Evolutionary conservation across 768 basidiomycete species (phyloP), one percentile per base, ranked within the genome.

Genomic region (Lactarius indigo): DNA sequence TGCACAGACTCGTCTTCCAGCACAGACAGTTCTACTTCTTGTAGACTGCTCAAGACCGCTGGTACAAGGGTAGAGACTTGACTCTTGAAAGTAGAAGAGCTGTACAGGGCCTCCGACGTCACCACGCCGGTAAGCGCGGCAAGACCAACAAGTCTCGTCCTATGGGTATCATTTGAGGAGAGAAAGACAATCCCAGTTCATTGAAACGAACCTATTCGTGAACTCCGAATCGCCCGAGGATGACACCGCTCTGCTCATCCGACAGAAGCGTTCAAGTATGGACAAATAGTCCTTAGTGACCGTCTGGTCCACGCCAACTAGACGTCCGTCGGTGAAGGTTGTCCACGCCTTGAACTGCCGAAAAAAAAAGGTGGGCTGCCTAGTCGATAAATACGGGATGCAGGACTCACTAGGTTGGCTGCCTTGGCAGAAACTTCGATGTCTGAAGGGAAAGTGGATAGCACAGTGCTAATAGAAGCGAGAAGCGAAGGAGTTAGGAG

Each of bases 301-400:
- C 35, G 73, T 77, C 63, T 84, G 84, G 73, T 96, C 94, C 15
- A 88, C 85, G 31, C 91, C 92, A 68, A 96, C 87, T 47, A 91
- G 79, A 62, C 87, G 87, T 0, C 94, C 93, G 70, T 96, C 90
- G 26, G 95, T 94, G 70, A 88, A 97, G 18, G 94, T 95, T 23
- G 90, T 89, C 90, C 93, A 98, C 1, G 93, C 89, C 3, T 89
- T 91, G 72, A 96, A 94, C 90, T 95, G 71, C 52, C 31, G 56
- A 37, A n/a, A 72, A 35, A 23, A 17, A 42, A n/a, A n/a, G n/a
- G n/a, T 58, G n/a, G 64, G 42, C 57, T 28, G 23, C 42, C 26
- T 56, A n/a, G 17, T 15, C 26, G 7, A 9, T 66, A 7, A 30
- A 1, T 54, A 26, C 54, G 2, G 64, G 23, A 26, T 17, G 31